Evolutionary conservation across 805 yeast genomes (phyloP).

Genomic region (Hemisphaericaspora nanyangensis): DNA sequence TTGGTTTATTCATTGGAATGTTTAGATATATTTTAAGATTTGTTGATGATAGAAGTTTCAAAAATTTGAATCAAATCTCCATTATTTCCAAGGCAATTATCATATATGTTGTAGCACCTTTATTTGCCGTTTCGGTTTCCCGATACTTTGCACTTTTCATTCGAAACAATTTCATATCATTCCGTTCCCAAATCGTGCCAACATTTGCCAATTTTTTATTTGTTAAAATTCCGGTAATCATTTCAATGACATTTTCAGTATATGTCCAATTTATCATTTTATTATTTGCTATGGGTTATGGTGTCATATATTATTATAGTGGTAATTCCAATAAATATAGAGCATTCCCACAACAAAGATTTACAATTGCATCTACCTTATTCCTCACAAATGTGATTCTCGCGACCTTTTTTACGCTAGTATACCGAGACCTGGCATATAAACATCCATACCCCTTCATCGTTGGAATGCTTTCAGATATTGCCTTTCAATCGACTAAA

Average conservation of each 20-base stretch:
- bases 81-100: conserved; percentile 24
- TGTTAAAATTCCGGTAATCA: background rate
- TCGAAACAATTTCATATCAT: conserved; percentile 11
- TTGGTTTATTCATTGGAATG: conserved; percentile 17
- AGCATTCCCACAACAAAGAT: conserved; percentile 15
- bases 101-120: conserved; percentile 23
- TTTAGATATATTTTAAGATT: conserved; percentile 21
- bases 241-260: conserved; percentile 3
- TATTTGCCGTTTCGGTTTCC: conserved; percentile 4
- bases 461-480: background rate
- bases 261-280: conserved; percentile 14
- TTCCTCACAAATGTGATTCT: conserved; percentile 2
- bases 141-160: conserved; percentile 5
- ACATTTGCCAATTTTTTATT: background rate
- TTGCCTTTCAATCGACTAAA: too few species aligned
- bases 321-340: conserved; percentile 20
- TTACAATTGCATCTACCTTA: background rate
- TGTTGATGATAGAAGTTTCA: conserved; percentile 24
- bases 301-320: conserved; percentile 25
- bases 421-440: too few species aligned
- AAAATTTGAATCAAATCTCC: conserved; percentile 23
- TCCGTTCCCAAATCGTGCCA: background rate
- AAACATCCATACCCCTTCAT: background rate
- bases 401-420: background rate
- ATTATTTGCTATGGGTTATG: conserved; percentile 33